Base-by-base conservation (phyloP, 2,329 filamentous ascomycete species). In the Ceratocystis colombiana region DNA sequence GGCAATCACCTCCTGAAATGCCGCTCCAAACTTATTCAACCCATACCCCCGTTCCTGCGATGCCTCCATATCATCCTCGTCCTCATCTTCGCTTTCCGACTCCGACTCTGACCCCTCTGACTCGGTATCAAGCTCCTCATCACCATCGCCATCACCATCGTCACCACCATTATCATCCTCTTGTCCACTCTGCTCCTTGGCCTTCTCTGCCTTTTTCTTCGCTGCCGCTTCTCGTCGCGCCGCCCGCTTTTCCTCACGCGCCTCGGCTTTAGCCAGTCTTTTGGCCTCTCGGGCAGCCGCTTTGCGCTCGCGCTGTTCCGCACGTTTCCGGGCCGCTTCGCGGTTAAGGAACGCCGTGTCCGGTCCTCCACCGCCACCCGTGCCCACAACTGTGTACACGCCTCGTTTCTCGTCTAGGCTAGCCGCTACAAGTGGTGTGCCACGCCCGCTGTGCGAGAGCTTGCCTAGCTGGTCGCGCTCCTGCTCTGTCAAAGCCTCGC, bases 1-100 rank as follows among this genome's bases (percentile, higher is more conserved):
- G 64, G 88, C 84, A 1, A 96, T 89, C 0, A 97, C 94, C 73
- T 96, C 91, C 74, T 96, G 91, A 75, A 99, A 99, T 2, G 94
- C 93, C 71, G 88, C 91, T 6, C 94, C 94, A 72, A 99, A 99
- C 62, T 88, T 85, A 76, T 97, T 99, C 64, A 89, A 78, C 1
- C 92, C 88, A 65, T 89, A 88, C 0, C 88, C 86, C 68, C 83
- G 83, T 62, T 82, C 82, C 45, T 78, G 78, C 17, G 77, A 77
- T 48, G 77, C 76, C 48, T 82, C 81, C 6, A 81, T 79, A 5
- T 83, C 81, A 3, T 82, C 79, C 1, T 85, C 83, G 5, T 83
- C 83, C 5, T 79, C 74, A 8, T 73, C 73, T 2, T 68, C 66
- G 15, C 78, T 72, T 7, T 79, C 78, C 0, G 76, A 45, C 17